Conservation (phyloP, 2,329 filamentous ascomycete species). For the Juglanconis sp. region DNA sequence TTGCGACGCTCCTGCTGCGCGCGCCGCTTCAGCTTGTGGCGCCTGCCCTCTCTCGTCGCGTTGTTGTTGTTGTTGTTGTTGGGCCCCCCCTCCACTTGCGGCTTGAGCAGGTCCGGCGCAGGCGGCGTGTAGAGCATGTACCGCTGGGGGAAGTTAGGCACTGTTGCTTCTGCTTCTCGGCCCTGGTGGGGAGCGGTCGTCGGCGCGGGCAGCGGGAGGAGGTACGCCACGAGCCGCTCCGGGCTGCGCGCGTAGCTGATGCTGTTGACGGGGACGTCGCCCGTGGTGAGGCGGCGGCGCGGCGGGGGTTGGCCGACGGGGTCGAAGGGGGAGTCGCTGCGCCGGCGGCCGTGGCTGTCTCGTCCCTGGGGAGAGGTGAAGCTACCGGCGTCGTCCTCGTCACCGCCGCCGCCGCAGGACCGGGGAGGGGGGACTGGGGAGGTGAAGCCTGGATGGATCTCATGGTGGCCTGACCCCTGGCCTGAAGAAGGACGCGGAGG, state of each 20-base stretch:
- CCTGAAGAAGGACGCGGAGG: background rate
- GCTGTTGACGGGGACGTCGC: background rate
- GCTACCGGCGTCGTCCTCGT: background rate
- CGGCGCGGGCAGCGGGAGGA: background rate
- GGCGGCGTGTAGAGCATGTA: constrained; percentile 13
- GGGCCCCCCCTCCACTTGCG: background rate
- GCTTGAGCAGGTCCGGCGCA: constrained; percentile 8
- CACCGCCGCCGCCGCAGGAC: too few relatives aligned
- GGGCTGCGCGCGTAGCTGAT: background rate
- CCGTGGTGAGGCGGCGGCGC: constrained; percentile 8
- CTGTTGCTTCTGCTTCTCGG: background rate
- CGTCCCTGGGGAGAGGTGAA: background rate
- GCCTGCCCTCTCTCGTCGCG: constrained; percentile 2
- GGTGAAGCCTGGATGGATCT: background rate
- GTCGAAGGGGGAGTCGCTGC: background rate
- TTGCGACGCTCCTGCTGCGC: background rate
- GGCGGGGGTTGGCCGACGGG: background rate
- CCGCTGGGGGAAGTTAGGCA: background rate
- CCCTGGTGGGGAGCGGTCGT: background rate
- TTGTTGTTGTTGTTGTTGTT: background rate
- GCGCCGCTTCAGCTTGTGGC: constrained; percentile 5
- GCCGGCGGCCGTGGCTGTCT: background rate
- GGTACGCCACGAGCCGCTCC: background rate
- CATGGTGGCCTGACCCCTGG: background rate
- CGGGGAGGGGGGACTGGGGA: background rate